A percentile compares a stretch with the other conserved stretches of the same genome.
phyloP scores from a whole-genome alignment of 148 eudicot species.

The Rhododendron vialii region DNA sequence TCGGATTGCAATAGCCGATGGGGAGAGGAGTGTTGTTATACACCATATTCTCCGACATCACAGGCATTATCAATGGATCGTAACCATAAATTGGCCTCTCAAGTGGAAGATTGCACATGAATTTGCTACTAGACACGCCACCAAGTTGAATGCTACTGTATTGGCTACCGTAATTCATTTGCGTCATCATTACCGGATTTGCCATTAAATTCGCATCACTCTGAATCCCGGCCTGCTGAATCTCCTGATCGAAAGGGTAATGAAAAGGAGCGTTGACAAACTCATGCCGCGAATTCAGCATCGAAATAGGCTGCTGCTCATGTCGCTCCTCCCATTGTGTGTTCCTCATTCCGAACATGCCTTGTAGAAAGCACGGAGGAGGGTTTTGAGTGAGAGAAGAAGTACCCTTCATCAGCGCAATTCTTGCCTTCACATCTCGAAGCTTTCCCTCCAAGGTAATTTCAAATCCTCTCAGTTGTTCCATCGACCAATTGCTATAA shows the following conservation, averaged over 20 bases:
- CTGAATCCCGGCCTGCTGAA: no score
- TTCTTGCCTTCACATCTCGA: not conserved
- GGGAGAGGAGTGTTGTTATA: not conserved
- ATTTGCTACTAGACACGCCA: no score
- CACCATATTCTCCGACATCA: not conserved
- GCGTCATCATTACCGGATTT: no score
- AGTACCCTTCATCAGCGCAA: not conserved
- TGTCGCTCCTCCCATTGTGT: not conserved
- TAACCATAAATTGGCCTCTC: not conserved
- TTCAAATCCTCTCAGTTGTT: conserved; percentile 4
- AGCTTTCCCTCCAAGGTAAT: not conserved
- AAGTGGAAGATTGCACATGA: not conserved
- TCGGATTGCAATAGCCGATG: not conserved
- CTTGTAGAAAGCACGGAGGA: not conserved
- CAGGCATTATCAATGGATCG: not conserved
- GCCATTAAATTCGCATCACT: no score
- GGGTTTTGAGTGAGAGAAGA: not conserved
- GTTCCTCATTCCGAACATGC: not conserved
- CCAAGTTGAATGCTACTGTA: no score
- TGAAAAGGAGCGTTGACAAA: not conserved
- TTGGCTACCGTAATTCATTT: no score
- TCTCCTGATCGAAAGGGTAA: not conserved
- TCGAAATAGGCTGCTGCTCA: not conserved
- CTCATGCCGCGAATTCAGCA: not conserved
- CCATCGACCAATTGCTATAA: not conserved